Base-by-base conservation (phyloP, 108 stramenopile genomes). In the Cyclotella cryptica region DNA sequence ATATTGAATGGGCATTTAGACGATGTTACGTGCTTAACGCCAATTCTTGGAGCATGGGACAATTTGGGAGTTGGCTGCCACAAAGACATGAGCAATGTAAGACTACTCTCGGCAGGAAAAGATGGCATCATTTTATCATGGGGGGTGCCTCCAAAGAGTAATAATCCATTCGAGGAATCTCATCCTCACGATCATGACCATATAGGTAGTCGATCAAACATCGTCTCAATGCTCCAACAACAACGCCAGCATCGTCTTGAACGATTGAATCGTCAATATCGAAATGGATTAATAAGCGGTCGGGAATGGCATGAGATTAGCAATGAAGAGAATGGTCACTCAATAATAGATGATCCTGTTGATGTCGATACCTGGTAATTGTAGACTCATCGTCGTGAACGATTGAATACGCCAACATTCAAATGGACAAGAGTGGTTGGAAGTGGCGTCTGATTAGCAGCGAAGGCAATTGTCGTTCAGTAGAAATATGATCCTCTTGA, bases 91-190 rank as follows among this genome's bases (percentile, higher is more conserved):
- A 70, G 60, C 35, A 66, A 77, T 29, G 66, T 68, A 18, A 68
- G 71, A 21, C 40, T 94, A 39, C 66, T 92, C 18, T 85, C 90
- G 41, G 89, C 87, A 57, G 89, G 86, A 14, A 78, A 69, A 27
- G 93, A 94, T 78, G 93, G 93, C 7, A 90, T 92, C 85, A 88
- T 94, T 69, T 68, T 94, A 26, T 83, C 68, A 8, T 94, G 93
- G 93, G 93, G 89, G 21, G 29, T 57, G 42, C 75, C 75, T 66
- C 27, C 58, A 54, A 54, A 65, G 10, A 19, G 19, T 40, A 43
- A 58, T 18, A 24, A 43, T 45, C 10, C 39, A 13, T 6, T 9
- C 10, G 54, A 68, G n/a, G 30, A 9, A n/a, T 22, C 24, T 60
- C n/a, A 40, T 21, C 49, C 43, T 14, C 28, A n/a, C 39, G 17